These are phyloP conservation scores for Grigorovia jiainica DNA, from an alignment of 805 yeast genomes.

Conservation along the genomic window DNA sequence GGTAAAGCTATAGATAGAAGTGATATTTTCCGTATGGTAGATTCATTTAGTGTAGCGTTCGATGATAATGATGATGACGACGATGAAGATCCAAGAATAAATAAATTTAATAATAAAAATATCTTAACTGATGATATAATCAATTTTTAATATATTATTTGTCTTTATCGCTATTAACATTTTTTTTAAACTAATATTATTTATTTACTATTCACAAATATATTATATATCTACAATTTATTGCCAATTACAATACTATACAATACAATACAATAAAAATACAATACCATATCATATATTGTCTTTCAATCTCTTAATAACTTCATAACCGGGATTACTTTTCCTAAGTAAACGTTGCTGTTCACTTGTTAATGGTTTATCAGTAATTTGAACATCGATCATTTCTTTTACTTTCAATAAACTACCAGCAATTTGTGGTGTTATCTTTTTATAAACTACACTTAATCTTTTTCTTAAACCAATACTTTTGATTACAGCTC, in stretches of 20 bases:
- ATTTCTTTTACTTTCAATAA: conserved; percentile 76
- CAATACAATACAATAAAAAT: neutral
- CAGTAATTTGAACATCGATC: conserved; percentile 69
- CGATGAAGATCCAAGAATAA: neutral
- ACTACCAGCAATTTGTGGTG: conserved; percentile 79
- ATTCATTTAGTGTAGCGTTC: conserved; percentile 29
- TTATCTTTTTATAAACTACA: conserved; percentile 59
- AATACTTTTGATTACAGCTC: conserved; percentile 55
- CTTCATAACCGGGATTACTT: conserved; percentile 54
- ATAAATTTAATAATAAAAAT: conserved; percentile 1
- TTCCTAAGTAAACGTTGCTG: conserved; percentile 50
- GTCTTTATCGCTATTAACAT: neutral
- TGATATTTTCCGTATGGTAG: conserved; percentile 34
- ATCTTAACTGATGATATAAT: conserved; percentile 14
- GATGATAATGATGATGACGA: conserved; percentile 25
- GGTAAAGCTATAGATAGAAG: conserved; percentile 38
- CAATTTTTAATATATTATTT: too few species aligned
- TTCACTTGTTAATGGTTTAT: conserved; percentile 38
- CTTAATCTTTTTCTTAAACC: conserved; percentile 73
- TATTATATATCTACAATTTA: neutral
- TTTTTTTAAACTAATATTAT: neutral
- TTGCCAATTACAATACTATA: neutral
- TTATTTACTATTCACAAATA: neutral
- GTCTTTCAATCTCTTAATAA: conserved; percentile 27
- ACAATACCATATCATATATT: neutral